Base-by-base conservation (phyloP, 441 rosid genomes). In the Omphalea diandra region DNA sequence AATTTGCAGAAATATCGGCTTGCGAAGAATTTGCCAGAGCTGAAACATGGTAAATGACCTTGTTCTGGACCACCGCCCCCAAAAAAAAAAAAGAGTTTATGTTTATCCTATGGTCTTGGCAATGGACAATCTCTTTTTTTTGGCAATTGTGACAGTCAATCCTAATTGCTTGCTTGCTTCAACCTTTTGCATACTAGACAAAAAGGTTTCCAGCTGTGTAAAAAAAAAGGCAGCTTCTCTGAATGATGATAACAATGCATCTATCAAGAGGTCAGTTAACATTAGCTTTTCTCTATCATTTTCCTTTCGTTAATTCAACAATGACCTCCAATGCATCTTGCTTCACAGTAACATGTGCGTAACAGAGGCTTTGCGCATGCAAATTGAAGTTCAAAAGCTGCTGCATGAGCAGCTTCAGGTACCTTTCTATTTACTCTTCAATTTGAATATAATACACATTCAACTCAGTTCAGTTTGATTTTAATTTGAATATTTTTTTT, bases 361-460 rank as follows among this genome's bases (percentile, higher is more conserved):
- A 20, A 38, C 75, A 0, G 75, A 78, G 22, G 71, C 84, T 38
- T 38, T 78, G 59, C 68, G 41, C 18, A 47, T 71, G 61, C 80
- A 81, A 73, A 72, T 78, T 41, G 71, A 78, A 68, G 67, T 76
- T 54, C 84, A 81, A 36, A 78, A 76, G 72, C 75, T 76, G 70
- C 72, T 81, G 33, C 75, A 73, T 44, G 77, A 78, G 11, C 82
- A 76, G 44, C 78, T 78, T 29, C 58, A 70, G 82, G 82, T 75
- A 26, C 9, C 66, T 17, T 7, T 27, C 10, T 7, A 50, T n/a
- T 3, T n/a, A 44, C 38, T 46, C 57, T 40, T 10, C 7, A 3
- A 3, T 35, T 35, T n/a, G n/a, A n/a, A n/a, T n/a, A n/a, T n/a
- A n/a, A n/a, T n/a, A n/a, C n/a, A n/a, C n/a, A n/a, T n/a, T n/a